Percentiles rank a stretch among this genome's conserved stretches.
These are phyloP conservation scores for Xylaria multiplex DNA, from an alignment of 2,329 filamentous ascomycete species.

Conservation along the genomic window DNA sequence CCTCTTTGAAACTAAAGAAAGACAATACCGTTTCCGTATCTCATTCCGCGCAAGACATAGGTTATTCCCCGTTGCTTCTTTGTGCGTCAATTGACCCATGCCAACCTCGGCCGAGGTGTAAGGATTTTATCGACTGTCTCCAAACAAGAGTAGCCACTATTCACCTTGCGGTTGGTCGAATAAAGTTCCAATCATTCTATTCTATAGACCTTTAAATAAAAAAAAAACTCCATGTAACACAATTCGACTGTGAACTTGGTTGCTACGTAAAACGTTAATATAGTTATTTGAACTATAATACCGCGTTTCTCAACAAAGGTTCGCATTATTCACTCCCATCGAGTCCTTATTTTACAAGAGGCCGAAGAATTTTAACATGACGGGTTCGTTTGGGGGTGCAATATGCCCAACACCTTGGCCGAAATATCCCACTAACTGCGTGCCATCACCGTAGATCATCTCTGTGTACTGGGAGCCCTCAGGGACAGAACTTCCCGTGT, in stretches of 20 bases:
- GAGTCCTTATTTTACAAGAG: not conserved
- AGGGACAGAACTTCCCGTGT: slow-evolving; percentile 25
- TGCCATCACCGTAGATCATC: slow-evolving; percentile 33
- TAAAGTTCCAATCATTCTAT: no score
- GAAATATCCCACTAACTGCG: slow-evolving; percentile 33
- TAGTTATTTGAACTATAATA: no score
- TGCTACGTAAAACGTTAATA: no score
- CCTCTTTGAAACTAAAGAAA: not conserved
- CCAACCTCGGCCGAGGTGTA: not conserved
- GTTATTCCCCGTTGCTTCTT: not conserved
- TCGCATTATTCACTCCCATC: not conserved
- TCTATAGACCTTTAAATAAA: no score
- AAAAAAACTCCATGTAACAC: no score
- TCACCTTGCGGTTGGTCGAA: no score
- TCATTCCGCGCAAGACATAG: not conserved
- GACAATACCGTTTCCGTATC: slow-evolving; percentile 22
- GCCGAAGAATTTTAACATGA: slow-evolving; percentile 37
- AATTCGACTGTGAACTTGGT: no score
- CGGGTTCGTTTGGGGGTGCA: slow-evolving; percentile 29
- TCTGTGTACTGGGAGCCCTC: slow-evolving; percentile 33
- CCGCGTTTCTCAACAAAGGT: no score
- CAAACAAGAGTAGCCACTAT: no score
- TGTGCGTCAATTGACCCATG: not conserved
- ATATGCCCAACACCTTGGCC: slow-evolving; percentile 34
- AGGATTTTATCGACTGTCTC: no score